phyloP scores from a whole-genome alignment of 2,329 filamentous ascomycete genomes.

The Incumbomyces lentus region DNA sequence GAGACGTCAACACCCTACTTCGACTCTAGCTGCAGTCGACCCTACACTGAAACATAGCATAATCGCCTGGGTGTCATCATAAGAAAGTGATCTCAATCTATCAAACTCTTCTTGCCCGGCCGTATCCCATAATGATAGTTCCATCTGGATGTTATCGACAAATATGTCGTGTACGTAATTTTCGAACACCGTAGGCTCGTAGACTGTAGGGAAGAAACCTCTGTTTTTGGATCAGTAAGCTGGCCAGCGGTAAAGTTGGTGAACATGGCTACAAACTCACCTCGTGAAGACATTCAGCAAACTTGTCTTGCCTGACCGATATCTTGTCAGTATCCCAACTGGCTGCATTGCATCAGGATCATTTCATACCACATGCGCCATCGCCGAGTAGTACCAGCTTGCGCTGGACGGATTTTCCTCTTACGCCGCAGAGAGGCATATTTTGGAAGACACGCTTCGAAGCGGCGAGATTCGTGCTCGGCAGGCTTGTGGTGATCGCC shows the following conservation, averaged over 20 bases:
- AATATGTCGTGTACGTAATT: slow-evolving; percentile 99
- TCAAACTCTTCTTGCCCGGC: slow-evolving; percentile 99
- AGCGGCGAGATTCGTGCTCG: no score
- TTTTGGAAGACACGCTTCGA: slow-evolving; percentile 8
- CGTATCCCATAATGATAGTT: slow-evolving; percentile 95
- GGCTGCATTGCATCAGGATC: neutral
- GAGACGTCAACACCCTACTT: neutral
- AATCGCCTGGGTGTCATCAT: slow-evolving; percentile 95
- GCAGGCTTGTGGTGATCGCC: no score
- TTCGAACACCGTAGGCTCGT: slow-evolving; percentile 44
- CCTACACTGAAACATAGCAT: slow-evolving; percentile 91
- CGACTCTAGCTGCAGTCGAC: slow-evolving; percentile 13
- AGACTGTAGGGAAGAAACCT: slow-evolving; percentile 13
- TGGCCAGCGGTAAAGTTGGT: slow-evolving; percentile 9
- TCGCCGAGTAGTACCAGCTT: slow-evolving; percentile 89
- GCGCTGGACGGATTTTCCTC: slow-evolving; percentile 78
- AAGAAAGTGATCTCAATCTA: slow-evolving; percentile 84
- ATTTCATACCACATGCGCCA: slow-evolving; percentile 22
- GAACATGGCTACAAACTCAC: neutral
- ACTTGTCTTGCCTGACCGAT: slow-evolving; percentile 74
- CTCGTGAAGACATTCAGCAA: slow-evolving; percentile 89
- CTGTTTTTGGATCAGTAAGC: slow-evolving; percentile 70
- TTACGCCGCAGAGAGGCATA: slow-evolving; percentile 52
- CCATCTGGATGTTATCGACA: slow-evolving; percentile 93
- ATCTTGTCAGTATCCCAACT: slow-evolving; percentile 13